Base-by-base conservation (phyloP, 768 basidiomycete species). In the Lentinula edodes region DNA sequence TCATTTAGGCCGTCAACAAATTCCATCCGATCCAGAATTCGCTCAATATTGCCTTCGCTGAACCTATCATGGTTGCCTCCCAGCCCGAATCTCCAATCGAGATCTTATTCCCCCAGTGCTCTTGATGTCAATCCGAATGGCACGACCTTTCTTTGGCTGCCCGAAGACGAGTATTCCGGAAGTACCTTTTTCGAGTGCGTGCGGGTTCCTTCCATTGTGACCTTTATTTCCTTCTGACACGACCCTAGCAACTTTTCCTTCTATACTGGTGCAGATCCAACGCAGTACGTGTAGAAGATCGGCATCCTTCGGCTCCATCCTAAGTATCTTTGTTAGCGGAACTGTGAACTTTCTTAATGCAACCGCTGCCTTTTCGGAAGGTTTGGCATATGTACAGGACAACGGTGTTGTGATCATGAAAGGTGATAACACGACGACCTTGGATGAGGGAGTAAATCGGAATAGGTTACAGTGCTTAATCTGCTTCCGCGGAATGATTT, bases 331-430 rank as follows among this genome's bases (percentile, higher is more conserved):
- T 59, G 50, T 48, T 62, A 93, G 90, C 67, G 90, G 90, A 51
- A 78, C 79, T 58, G 90, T 92, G 65, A 91, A 90, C 59, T 92
- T 88, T 71, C 82, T 89, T 54, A 78, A 89, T 66, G 62, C 71
- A 58, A 72, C 72, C 15, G 78, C 75, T 53, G 88, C 89, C 3
- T 81, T 86, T 66, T 68, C 75, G 10, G 71, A 76, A 43, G 74
- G 78, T 50, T 78, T 91, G 7, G 83, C 81, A 1, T 90, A 79
- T 69, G 79, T 88, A 13, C 75, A 80, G 12, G 76, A 78, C 20
- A 76, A 86, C 68, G 81, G 80, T 41, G 80, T 78, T 35, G 86
- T 89, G 39, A 78, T 90, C 18, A 92, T 93, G 89, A 84, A 86
- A 68, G 89, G 88, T 12, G 90, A 93, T 63, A 78, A 90, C 68